These are phyloP conservation scores for Usnea hakonensis DNA, from an alignment of 495 filamentous ascomycete species.

Conservation along the genomic window DNA sequence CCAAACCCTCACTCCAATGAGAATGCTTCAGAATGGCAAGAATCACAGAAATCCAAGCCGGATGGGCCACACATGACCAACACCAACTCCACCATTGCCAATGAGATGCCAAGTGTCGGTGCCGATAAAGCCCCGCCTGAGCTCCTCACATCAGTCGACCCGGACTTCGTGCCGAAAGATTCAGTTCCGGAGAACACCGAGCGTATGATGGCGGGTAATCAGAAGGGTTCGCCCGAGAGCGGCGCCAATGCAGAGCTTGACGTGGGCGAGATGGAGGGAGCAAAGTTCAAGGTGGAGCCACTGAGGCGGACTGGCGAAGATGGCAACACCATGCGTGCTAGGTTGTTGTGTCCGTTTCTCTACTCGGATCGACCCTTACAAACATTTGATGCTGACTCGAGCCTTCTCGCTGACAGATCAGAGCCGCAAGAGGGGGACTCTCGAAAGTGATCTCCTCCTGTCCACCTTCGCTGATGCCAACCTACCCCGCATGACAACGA, in stretches of 20 bases:
- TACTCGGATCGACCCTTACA: not conserved
- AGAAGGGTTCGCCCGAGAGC: slow-evolving; percentile 36
- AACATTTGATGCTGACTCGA: slow-evolving; percentile 10
- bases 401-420: slow-evolving; percentile 54
- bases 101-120: slow-evolving; percentile 54
- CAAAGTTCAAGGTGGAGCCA: slow-evolving; percentile 82
- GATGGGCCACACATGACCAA: slow-evolving; percentile 57
- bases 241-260: slow-evolving; percentile 61
- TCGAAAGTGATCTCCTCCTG: slow-evolving; percentile 90
- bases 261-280: slow-evolving; percentile 88
- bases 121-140: slow-evolving; percentile 52
- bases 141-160: slow-evolving; percentile 48
- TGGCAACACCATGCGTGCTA: slow-evolving; percentile 71
- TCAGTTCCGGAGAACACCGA: slow-evolving; percentile 53
- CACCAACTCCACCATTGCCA: slow-evolving; percentile 55
- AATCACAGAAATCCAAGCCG: slow-evolving; percentile 46
- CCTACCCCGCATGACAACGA: slow-evolving; percentile 60
- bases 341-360: slow-evolving; percentile 71
- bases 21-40: slow-evolving; percentile 43
- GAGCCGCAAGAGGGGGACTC: slow-evolving; percentile 90
- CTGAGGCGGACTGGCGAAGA: slow-evolving; percentile 74
- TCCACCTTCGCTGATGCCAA: slow-evolving; percentile 86
- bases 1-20: slow-evolving; percentile 23
- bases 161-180: slow-evolving; percentile 50
- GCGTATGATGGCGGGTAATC: slow-evolving; percentile 54